A percentile compares a stretch with the other conserved stretches of the same genome.
These are phyloP conservation scores for Boletus sp. DNA, from an alignment of 1,284 basidiomycete species.

Conservation along the genomic window DNA sequence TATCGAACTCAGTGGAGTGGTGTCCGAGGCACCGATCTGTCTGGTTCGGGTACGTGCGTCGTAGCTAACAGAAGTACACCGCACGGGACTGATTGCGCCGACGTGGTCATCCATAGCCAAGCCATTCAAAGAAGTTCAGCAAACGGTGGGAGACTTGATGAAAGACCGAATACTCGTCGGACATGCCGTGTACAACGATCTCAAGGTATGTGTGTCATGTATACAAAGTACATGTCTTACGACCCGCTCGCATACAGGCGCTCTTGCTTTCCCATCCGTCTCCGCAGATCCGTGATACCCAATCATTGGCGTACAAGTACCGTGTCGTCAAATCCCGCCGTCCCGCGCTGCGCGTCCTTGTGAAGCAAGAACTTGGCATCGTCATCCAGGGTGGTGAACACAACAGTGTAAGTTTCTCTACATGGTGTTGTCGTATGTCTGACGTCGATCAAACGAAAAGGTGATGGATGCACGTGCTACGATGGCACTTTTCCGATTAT, in stretches of 20 bases:
- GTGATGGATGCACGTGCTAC: slow-evolving; percentile 93
- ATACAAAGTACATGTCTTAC: background rate
- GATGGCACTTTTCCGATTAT: slow-evolving; percentile 92
- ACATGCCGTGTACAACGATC: slow-evolving; percentile 91
- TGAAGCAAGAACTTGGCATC: slow-evolving; percentile 78
- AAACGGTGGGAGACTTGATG: slow-evolving; percentile 74
- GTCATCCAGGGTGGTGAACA: slow-evolving; percentile 89
- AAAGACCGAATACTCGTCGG: slow-evolving; percentile 88
- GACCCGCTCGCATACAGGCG: slow-evolving; percentile 48
- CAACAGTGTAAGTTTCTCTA: slow-evolving; percentile 60
- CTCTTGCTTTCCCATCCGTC: slow-evolving; percentile 75
- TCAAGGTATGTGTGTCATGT: slow-evolving; percentile 58
- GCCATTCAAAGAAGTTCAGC: slow-evolving; percentile 79
- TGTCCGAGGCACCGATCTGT: slow-evolving; percentile 75
- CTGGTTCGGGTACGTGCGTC: slow-evolving; percentile 47
- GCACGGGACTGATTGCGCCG: background rate
- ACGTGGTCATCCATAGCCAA: slow-evolving; percentile 50
- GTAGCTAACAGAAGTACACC: too few species aligned
- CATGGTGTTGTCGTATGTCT: background rate
- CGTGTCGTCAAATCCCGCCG: slow-evolving; percentile 59
- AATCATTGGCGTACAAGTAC: slow-evolving; percentile 57
- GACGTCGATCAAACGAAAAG: slow-evolving; percentile 40
- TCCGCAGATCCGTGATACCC: slow-evolving; percentile 80
- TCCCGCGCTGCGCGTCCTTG: slow-evolving; percentile 81
- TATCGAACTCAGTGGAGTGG: slow-evolving; percentile 94